These are phyloP conservation scores for Ascomycota sp. DNA, from an alignment of 2,329 filamentous ascomycete genomes.

Conservation along the genomic window DNA sequence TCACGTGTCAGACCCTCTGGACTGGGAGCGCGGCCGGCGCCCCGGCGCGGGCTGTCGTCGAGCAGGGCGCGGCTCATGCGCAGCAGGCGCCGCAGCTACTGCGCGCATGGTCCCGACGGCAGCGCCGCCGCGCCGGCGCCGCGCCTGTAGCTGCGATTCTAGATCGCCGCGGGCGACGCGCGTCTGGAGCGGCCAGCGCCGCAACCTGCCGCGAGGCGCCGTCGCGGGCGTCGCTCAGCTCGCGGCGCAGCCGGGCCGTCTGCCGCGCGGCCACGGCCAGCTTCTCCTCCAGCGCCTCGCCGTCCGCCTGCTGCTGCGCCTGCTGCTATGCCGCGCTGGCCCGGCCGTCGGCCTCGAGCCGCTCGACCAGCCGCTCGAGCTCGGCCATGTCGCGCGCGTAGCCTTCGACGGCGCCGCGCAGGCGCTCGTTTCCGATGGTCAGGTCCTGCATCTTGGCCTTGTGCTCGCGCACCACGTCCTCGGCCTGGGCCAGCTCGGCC, in stretches of 20 bases:
- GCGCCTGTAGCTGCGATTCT: too few relatives aligned
- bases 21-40: too few relatives aligned
- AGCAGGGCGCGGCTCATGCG: slow-evolving; percentile 25
- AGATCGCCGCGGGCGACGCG: slow-evolving; percentile 24
- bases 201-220: slow-evolving; percentile 13
- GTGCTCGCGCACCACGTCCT: slow-evolving; percentile 14
- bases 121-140: too few relatives aligned
- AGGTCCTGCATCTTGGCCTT: slow-evolving; percentile 23
- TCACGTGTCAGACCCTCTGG: too few relatives aligned
- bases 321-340: slow-evolving; percentile 11
- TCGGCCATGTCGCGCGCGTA: slow-evolving; percentile 33
- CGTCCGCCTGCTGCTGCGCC: slow-evolving; percentile 14
- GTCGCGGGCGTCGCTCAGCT: slow-evolving; percentile 18
- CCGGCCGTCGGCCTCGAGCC: slow-evolving; percentile 20
- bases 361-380: slow-evolving; percentile 29
- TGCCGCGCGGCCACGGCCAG: slow-evolving; percentile 20
- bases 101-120: too few relatives aligned
- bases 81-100: slow-evolving; percentile 28
- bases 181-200: slow-evolving; percentile 29
- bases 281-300: slow-evolving; percentile 18
- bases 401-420: slow-evolving; percentile 28
- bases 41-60: too few relatives aligned
- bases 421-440: slow-evolving; percentile 25
- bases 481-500: slow-evolving; percentile 17
- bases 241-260: slow-evolving; percentile 15